A percentile compares a stretch with the other conserved stretches of the same genome.
These are phyloP conservation scores for Beta corolliflora DNA, from an alignment of 179 eudicot species.

Conservation along the genomic window DNA sequence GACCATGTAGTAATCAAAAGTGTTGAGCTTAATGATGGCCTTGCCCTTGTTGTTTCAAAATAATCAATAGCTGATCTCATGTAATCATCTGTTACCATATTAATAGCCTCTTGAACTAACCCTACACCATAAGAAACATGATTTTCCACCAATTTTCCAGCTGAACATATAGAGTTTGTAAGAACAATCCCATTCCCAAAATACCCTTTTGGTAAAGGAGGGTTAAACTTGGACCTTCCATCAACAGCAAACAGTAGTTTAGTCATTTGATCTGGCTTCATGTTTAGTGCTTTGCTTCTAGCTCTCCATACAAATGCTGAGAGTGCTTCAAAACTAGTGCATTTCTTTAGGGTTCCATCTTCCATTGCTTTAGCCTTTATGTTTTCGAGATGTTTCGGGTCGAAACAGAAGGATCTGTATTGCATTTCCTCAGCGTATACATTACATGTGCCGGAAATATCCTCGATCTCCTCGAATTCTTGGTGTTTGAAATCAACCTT, in stretches of 20 bases:
- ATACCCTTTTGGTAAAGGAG: conserved; percentile 51
- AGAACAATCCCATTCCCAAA: conserved; percentile 63
- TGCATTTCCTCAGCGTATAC: conserved; percentile 37
- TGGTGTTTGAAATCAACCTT: conserved; percentile 43
- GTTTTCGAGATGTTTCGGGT: conserved; percentile 34
- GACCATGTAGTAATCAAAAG: conserved; percentile 57
- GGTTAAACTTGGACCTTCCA: conserved; percentile 46
- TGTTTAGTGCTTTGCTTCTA: conserved; percentile 42
- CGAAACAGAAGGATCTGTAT: conserved; percentile 49
- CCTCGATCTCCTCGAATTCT: conserved; percentile 48
- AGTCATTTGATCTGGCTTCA: conserved; percentile 46
- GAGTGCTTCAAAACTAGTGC: conserved; percentile 54
- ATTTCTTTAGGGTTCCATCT: conserved; percentile 33
- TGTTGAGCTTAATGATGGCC: conserved; percentile 45
- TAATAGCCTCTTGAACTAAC: conserved; percentile 48
- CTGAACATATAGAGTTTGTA: conserved; percentile 40
- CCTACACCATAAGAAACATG: conserved; percentile 42
- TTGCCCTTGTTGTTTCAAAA: conserved; percentile 44
- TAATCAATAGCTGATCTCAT: conserved; percentile 57
- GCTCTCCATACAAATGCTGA: conserved; percentile 61
- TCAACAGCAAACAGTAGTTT: conserved; percentile 56
- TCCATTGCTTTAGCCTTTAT: conserved; percentile 47
- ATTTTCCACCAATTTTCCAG: conserved; percentile 45
- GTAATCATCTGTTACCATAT: conserved; percentile 43
- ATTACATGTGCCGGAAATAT: conserved; percentile 31